Conservation (phyloP, 441 rosid genomes). For the Capsella rubella region DNA sequence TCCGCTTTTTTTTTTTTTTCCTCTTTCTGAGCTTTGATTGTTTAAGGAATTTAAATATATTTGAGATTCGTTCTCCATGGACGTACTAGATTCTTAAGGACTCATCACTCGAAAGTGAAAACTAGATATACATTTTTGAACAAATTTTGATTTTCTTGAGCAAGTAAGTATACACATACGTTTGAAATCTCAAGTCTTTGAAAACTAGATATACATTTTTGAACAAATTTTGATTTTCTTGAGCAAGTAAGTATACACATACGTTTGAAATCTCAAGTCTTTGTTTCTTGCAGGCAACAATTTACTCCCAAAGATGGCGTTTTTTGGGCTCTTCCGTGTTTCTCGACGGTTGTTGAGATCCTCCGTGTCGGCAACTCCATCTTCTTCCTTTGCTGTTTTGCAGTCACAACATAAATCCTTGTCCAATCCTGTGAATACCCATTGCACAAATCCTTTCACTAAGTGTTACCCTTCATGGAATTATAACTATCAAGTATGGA, state of each 20-base stretch:
- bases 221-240: neutral
- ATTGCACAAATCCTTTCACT: neutral
- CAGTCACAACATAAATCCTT: conserved; percentile 24
- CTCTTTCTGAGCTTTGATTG: neutral
- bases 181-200: conserved; percentile 13
- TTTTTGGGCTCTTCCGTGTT: conserved; percentile 28
- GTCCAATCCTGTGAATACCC: conserved; percentile 19
- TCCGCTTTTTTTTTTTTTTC: neutral
- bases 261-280: conserved; percentile 11
- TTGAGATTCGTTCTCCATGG: neutral
- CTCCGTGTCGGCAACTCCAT: conserved; percentile 42
- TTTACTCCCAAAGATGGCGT: conserved; percentile 36
- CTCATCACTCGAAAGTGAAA: neutral
- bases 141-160: neutral
- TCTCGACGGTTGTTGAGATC: conserved; percentile 33
- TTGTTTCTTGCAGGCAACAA: conserved; percentile 12
- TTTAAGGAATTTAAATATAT: neutral
- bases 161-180: neutral
- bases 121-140: neutral
- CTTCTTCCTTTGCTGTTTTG: conserved; percentile 16
- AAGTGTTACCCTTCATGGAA: conserved; percentile 28
- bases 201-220: neutral
- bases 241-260: neutral
- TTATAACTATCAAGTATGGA: conserved; percentile 22
- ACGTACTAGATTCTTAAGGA: neutral